A percentile compares a stretch with the other conserved stretches of the same genome.
Evolutionary conservation across 441 rosid genomes (phyloP).

Genomic region (Syzygium malaccense): DNA sequence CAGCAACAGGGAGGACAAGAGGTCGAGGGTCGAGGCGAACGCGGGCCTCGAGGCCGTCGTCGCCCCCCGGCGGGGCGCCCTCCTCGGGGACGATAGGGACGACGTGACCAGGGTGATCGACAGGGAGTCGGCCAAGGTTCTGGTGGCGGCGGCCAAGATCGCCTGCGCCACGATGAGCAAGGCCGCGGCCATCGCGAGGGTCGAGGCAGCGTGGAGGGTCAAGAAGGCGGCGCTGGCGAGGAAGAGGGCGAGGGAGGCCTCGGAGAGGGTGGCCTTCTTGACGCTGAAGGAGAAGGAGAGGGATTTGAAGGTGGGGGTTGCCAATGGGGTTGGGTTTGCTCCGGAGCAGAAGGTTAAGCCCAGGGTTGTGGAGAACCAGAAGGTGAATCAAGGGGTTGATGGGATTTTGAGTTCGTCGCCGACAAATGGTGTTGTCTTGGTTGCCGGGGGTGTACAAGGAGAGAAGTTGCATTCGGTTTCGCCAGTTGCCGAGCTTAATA

Average conservation of each 20-base stretch:
- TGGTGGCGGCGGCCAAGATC: slow-evolving; percentile 53
- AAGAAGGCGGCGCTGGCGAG: slow-evolving; percentile 29
- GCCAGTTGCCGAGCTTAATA: neutral
- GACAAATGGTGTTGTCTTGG: neutral
- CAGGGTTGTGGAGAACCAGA: neutral
- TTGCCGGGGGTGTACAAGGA: neutral
- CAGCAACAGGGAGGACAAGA: neutral
- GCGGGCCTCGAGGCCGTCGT: neutral
- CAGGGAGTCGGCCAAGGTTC: slow-evolving; percentile 33
- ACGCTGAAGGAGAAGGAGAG: slow-evolving; percentile 21
- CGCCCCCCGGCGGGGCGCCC: neutral
- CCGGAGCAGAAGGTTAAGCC: slow-evolving; percentile 3
- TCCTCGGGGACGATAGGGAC: neutral
- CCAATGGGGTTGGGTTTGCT: neutral
- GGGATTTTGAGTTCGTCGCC: neutral
- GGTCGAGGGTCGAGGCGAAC: neutral
- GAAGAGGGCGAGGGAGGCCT: slow-evolving; percentile 36
- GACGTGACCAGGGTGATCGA: slow-evolving; percentile 15
- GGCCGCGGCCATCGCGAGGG: slow-evolving; percentile 34
- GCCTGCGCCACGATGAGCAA: slow-evolving; percentile 36
- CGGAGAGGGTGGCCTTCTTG: slow-evolving; percentile 43
- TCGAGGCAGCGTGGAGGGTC: slow-evolving; percentile 45
- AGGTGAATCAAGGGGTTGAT: slow-evolving; percentile 1
- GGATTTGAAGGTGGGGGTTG: neutral
- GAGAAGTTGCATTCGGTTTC: neutral